Percentiles rank a stretch among this genome's conserved stretches.
Evolutionary conservation across 176 grass and related monocot genomes (phyloP).

Genomic region (Phoenix dactylifera): DNA sequence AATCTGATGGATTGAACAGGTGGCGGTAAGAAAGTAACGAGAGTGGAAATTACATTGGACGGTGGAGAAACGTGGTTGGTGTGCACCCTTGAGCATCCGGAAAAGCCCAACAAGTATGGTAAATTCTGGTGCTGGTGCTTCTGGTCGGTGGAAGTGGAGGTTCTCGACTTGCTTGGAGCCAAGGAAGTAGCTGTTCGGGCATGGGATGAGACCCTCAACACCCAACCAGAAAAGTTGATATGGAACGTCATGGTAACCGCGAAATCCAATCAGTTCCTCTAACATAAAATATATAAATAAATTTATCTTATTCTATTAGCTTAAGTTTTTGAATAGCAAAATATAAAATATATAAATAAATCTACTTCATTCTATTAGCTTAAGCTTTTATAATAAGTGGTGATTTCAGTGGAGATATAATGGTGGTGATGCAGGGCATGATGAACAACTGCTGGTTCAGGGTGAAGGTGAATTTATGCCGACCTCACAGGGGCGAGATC

Average conservation of each 20-base stretch:
- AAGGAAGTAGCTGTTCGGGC: constrained; percentile 85
- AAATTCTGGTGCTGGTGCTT: constrained; percentile 99
- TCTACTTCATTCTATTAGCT: too few relatives aligned
- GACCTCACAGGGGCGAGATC: constrained; percentile 50
- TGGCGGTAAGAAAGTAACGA: constrained; percentile 67
- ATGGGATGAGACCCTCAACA: constrained; percentile 77
- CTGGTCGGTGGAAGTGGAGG: constrained; percentile 71
- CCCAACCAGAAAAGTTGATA: constrained; percentile 67
- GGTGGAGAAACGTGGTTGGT: constrained; percentile 67
- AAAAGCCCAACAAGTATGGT: constrained; percentile 67
- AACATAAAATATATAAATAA: too few relatives aligned
- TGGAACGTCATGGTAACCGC: constrained; percentile 73
- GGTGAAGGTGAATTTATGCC: constrained; percentile 54
- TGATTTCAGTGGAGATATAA: too few relatives aligned
- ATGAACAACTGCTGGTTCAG: constrained; percentile 97
- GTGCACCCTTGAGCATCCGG: constrained; percentile 41
- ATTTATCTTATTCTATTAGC: too few relatives aligned
- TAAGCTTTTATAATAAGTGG: too few relatives aligned
- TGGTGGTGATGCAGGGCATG: constrained; percentile 52
- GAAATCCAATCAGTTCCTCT: neutral
- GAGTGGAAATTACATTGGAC: constrained; percentile 75
- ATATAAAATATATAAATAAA: too few relatives aligned
- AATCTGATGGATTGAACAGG: constrained; percentile 20
- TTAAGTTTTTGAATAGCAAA: too few relatives aligned
- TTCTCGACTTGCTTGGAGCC: constrained; percentile 47